Evolutionary conservation across 768 basidiomycete species (phyloP), one percentile per base, ranked within the genome.

Genomic region (Hericium erinaceus): DNA sequence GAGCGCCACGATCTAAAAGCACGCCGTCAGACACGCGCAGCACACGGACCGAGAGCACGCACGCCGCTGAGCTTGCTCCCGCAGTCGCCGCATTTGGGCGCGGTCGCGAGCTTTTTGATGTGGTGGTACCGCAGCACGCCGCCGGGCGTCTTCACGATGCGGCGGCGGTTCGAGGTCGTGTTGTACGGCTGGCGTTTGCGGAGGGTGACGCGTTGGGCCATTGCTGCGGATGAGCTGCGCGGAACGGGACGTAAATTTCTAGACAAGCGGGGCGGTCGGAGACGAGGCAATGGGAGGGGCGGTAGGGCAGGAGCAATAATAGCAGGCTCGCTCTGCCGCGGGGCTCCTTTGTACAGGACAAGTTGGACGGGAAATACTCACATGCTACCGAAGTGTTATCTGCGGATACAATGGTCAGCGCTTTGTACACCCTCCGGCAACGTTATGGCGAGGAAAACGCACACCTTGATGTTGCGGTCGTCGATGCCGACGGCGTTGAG

Each of bases 201-300:
- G 79, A 99, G 92, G 68, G 94, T 97, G 69, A 99, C 95, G 72
- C 97, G 93, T 85, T 98, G 95, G 75, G 92, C 93, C 95, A 98
- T 98, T 75, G 64, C 22, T 60, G 16, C 22, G 44, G n/a, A n/a
- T 46, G 13, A 6, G 16, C n/a, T 46, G 13, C 12, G 44, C 44
- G 9, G 44, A 22, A 46, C 33, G 33, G 33, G 33, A 10, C 33
- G 33, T 33, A 33, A 33, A 8, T 33, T 33, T 33, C 33, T 26
- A 4, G 2, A 26, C 3, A 5, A 26, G 26, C 26, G 33, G 33
- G 33, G 9, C 9, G 33, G 33, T 7, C 9, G 33, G 7, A 33
- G 33, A 10, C 9, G 9, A 7, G 9, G 33, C 33, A 7, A 33
- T 33, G 33, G 33, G 8, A 33, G 33, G 26, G 26, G 4, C 33